phyloP scores from a whole-genome alignment of 148 eudicot genomes.

The Camellia lanceoleosa region DNA sequence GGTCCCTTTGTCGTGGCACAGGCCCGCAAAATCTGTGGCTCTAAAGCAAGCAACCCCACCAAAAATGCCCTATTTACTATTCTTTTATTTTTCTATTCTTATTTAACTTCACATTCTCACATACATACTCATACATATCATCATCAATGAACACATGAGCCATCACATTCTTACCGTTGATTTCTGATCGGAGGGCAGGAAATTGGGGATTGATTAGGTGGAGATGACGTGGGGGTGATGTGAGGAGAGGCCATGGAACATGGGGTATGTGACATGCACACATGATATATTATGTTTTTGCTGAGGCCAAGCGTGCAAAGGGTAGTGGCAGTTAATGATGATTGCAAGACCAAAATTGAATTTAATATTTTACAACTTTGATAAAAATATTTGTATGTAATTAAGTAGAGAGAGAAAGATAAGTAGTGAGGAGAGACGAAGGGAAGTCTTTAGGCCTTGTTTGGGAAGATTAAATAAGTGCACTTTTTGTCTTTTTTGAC shows the following conservation, averaged over 20 bases:
- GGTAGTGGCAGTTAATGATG: constrained; percentile 34
- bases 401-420: constrained; percentile 6
- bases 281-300: constrained; percentile 6
- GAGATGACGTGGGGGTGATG: constrained; percentile 13
- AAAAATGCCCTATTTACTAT: background rate
- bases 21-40: constrained; percentile 24
- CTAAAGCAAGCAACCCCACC: constrained; percentile 6
- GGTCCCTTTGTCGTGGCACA: constrained; percentile 32
- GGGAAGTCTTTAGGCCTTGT: background rate
- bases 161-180: background rate
- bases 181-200: background rate
- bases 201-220: background rate
- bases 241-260: background rate
- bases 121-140: background rate
- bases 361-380: background rate
- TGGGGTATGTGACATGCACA: constrained; percentile 2
- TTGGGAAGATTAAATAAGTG: too few relatives aligned
- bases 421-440: background rate
- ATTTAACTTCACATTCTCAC: background rate
- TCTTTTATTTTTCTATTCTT: background rate
- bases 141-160: background rate
- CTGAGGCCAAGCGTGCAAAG: constrained; percentile 39
- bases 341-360: constrained; percentile 18
- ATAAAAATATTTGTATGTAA: constrained; percentile 3
- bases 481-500: too few relatives aligned